These are phyloP conservation scores for Amanita brunnescens DNA, from an alignment of 768 basidiomycete species.

Conservation along the genomic window DNA sequence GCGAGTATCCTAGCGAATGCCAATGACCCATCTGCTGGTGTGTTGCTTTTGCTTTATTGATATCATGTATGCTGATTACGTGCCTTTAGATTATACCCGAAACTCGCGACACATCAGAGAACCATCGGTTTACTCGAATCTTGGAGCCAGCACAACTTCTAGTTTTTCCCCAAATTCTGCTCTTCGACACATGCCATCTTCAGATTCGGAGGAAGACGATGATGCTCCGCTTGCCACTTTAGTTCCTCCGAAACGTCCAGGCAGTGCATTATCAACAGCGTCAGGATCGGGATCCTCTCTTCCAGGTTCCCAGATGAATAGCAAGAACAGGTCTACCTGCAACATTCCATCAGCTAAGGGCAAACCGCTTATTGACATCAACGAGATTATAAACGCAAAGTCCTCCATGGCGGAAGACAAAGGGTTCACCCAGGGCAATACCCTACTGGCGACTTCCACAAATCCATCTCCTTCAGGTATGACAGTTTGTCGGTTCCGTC, in stretches of 20 bases:
- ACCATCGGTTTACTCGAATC: constrained; percentile 19
- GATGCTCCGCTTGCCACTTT: constrained; percentile 60
- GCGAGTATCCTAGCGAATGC: constrained; percentile 33
- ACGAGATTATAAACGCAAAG: constrained; percentile 27
- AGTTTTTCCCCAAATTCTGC: neutral
- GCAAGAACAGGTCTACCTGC: constrained; percentile 19
- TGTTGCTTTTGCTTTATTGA: constrained; percentile 2
- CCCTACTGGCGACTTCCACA: constrained; percentile 10
- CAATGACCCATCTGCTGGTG: constrained; percentile 11
- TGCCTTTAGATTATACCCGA: constrained; percentile 10
- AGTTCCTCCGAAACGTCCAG: constrained; percentile 56
- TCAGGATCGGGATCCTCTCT: constrained; percentile 2
- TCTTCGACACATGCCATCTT: constrained; percentile 6
- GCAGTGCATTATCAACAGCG: constrained; percentile 40
- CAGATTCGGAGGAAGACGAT: constrained; percentile 36
- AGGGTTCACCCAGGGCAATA: constrained; percentile 19
- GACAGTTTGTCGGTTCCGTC: neutral
- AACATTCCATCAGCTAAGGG: constrained; percentile 15
- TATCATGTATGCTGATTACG: constrained; percentile 5
- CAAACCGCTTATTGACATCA: constrained; percentile 47
- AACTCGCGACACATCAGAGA: constrained; percentile 20
- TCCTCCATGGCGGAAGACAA: constrained; percentile 25
- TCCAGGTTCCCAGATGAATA: neutral
- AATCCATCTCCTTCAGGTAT: neutral
- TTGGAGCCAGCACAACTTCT: constrained; percentile 8